Conservation (phyloP, 2,329 filamentous ascomycete genomes). For the Colletotrichum lupini region DNA sequence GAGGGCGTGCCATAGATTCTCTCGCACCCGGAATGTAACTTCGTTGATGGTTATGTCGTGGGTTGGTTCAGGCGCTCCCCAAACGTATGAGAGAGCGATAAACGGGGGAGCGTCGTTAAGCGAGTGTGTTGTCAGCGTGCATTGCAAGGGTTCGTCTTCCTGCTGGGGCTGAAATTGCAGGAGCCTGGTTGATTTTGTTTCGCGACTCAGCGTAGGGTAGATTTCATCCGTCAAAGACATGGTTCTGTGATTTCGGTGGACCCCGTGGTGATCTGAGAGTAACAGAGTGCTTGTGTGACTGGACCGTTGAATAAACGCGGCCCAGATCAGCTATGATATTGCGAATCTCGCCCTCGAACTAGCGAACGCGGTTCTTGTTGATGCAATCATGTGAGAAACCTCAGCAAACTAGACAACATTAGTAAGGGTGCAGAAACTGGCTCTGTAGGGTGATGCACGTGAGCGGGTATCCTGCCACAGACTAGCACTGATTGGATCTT, state of each 20-base stretch:
- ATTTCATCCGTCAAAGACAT: background rate
- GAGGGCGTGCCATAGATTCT: conserved; percentile 16
- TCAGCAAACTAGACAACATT: background rate
- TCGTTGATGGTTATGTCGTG: background rate
- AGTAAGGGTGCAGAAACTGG: background rate
- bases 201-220: background rate
- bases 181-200: conserved; percentile 7
- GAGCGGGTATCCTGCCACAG: background rate
- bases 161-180: background rate
- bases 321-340: background rate
- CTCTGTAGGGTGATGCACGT: background rate
- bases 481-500: background rate
- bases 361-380: background rate
- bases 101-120: conserved; percentile 32
- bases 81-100: conserved; percentile 41
- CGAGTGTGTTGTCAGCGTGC: background rate
- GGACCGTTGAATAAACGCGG: background rate
- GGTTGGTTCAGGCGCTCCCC: conserved; percentile 32
- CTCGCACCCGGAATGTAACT: background rate
- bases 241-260: background rate
- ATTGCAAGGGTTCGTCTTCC: background rate
- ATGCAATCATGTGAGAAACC: background rate
- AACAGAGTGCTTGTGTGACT: background rate
- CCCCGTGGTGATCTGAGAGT: background rate
- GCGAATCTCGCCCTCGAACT: background rate